Evolutionary conservation across 2,329 filamentous ascomycete species (phyloP).

Genomic region (Lasiodiplodia hormozganensis): DNA sequence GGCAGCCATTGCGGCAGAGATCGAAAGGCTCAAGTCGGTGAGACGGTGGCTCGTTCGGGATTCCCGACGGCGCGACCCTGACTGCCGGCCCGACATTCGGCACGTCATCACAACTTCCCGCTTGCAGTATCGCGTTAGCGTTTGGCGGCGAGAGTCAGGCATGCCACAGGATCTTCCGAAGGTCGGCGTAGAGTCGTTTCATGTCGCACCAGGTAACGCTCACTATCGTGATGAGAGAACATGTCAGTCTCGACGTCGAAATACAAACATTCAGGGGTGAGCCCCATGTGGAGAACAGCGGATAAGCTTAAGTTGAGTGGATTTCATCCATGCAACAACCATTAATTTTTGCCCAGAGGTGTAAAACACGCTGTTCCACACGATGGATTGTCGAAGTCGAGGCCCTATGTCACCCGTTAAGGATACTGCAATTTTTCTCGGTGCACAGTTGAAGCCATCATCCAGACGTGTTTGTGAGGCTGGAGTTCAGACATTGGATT

Average conservation of each 20-base stretch:
- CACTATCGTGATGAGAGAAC: background rate
- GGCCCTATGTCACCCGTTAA: no score
- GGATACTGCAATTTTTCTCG: no score
- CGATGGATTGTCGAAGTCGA: no score
- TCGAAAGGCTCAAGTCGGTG: background rate
- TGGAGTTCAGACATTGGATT: no score
- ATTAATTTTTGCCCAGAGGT: background rate
- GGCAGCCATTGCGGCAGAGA: no score
- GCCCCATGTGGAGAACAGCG: background rate
- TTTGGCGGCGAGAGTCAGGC: background rate
- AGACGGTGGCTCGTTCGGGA: background rate
- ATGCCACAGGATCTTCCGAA: background rate
- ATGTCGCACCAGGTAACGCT: background rate
- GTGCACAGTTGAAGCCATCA: no score
- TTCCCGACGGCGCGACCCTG: background rate
- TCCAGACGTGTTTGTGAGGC: no score
- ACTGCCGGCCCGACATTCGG: slow-evolving; percentile 3
- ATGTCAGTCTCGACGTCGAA: background rate
- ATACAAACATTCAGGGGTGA: background rate
- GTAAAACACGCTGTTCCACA: no score
- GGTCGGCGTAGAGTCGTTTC: background rate
- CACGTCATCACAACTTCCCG: slow-evolving; percentile 13
- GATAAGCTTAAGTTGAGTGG: background rate
- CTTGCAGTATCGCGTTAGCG: slow-evolving; percentile 2
- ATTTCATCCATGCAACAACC: background rate